phyloP scores from a whole-genome alignment of 2,329 filamentous ascomycete genomes.

The Chaetomiaceae sp. region DNA sequence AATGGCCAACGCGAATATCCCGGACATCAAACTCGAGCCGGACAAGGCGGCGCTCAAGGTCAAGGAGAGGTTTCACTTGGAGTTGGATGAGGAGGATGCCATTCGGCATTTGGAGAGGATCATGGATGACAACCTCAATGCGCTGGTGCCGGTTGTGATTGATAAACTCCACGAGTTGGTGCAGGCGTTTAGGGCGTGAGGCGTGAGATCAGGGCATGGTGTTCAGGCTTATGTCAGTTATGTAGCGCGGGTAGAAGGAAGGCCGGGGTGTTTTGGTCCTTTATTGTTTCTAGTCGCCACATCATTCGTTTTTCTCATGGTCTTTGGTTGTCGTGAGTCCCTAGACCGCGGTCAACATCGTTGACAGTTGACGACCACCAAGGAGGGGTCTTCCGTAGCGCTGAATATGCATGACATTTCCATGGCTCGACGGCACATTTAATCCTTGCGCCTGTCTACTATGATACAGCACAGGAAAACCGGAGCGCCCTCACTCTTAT shows the following conservation, averaged over 20 bases:
- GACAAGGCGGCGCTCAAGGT: slow-evolving; percentile 95
- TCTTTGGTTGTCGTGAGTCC: too few species aligned
- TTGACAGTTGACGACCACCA: too few species aligned
- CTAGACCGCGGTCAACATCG: too few species aligned
- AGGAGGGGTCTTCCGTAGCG: too few species aligned
- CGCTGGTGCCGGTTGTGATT: slow-evolving; percentile 88
- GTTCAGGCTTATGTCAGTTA: neutral
- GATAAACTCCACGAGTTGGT: slow-evolving; percentile 92
- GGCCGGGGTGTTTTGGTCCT: too few species aligned
- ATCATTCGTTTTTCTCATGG: too few species aligned
- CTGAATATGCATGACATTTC: too few species aligned
- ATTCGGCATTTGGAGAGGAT: slow-evolving; percentile 81
- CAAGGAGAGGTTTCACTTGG: slow-evolving; percentile 87
- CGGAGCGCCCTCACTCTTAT: slow-evolving; percentile 27
- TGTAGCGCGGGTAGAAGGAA: too few species aligned
- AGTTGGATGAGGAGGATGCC: slow-evolving; percentile 88
- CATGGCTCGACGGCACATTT: neutral
- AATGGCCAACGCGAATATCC: slow-evolving; percentile 97
- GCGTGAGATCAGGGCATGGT: neutral
- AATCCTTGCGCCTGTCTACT: neutral
- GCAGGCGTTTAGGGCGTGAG: slow-evolving; percentile 77
- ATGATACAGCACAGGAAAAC: neutral
- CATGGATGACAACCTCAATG: slow-evolving; percentile 86
- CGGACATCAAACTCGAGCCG: slow-evolving; percentile 85
- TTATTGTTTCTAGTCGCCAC: too few species aligned